phyloP scores from a whole-genome alignment of 1,139 yeast genomes.

The Insectozyma bohioensis region DNA sequence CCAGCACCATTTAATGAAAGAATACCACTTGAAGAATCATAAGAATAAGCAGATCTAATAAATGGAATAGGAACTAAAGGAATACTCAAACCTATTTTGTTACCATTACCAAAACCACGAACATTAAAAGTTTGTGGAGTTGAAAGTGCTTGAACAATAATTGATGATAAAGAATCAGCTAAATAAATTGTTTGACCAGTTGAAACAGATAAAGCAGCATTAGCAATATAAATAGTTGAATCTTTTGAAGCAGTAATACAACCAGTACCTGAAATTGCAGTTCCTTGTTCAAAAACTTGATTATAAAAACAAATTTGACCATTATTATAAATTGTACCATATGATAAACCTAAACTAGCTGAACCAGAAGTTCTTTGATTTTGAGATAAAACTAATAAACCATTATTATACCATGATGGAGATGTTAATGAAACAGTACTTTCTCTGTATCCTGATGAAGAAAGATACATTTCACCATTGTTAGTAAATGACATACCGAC shows the following conservation, averaged over 20 bases:
- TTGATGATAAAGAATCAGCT: conserved; percentile 18
- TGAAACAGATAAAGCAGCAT: conserved; percentile 17
- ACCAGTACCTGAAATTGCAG: conserved; percentile 27
- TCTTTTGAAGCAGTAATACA: conserved; percentile 25
- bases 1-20: conserved; percentile 17
- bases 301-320: conserved; percentile 29
- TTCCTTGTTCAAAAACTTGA: conserved; percentile 24
- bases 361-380: conserved; percentile 20
- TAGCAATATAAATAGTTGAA: conserved; percentile 22
- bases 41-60: conserved; percentile 13
- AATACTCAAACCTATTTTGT: conserved; percentile 23
- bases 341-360: conserved; percentile 21
- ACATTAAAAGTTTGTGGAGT: conserved; percentile 18
- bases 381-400: conserved; percentile 25
- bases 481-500: conserved; percentile 23
- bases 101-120: conserved; percentile 33
- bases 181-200: conserved; percentile 25
- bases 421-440: conserved; percentile 23
- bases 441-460: conserved; percentile 21
- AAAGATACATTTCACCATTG: conserved; percentile 29
- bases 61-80: conserved; percentile 16
- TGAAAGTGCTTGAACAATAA: conserved; percentile 22
- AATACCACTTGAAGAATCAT: conserved; percentile 21
- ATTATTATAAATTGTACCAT: conserved; percentile 18
- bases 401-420: conserved; percentile 24